A percentile compares a stretch with the other conserved stretches of the same genome.
Evolutionary conservation across 2,329 filamentous ascomycete species (phyloP).

Genomic region (Colletotrichum melonis): DNA sequence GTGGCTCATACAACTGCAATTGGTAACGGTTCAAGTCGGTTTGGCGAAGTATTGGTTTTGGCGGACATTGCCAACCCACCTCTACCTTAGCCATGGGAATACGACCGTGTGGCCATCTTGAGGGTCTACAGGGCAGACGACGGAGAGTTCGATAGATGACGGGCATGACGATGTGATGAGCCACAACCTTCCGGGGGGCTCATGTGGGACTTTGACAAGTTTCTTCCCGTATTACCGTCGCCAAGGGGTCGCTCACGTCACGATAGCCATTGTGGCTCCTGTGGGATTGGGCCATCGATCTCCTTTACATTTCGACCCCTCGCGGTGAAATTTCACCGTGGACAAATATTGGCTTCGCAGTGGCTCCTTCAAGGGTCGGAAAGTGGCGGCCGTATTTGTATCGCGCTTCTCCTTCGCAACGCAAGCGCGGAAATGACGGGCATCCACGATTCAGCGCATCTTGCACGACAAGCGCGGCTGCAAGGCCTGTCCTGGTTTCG

Average conservation of each 20-base stretch:
- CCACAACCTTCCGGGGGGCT: neutral
- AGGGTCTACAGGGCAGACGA: neutral
- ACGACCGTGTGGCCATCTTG: constrained; percentile 2
- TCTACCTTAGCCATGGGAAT: neutral
- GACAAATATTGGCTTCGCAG: neutral
- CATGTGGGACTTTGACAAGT: constrained; percentile 5
- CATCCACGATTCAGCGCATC: constrained; percentile 17
- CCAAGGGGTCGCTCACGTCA: constrained; percentile 4
- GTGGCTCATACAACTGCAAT: constrained; percentile 2
- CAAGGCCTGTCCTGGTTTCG: constrained; percentile 16
- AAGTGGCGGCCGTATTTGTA: constrained; percentile 10
- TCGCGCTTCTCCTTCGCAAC: constrained; percentile 29
- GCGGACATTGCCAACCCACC: constrained; percentile 14
- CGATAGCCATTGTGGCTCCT: constrained; percentile 10
- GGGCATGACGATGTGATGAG: constrained; percentile 20
- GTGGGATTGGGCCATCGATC: neutral
- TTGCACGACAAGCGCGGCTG: constrained; percentile 28
- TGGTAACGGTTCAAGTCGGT: constrained; percentile 24
- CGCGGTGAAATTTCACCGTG: neutral
- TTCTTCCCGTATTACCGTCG: constrained; percentile 20
- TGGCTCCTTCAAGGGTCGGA: constrained; percentile 7
- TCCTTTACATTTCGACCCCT: neutral
- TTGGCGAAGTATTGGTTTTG: constrained; percentile 24
- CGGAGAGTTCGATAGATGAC: constrained; percentile 8
- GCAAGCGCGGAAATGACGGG: constrained; percentile 29